Evolutionary conservation across 2,329 filamentous ascomycete species (phyloP), one percentile per base, ranked within the genome.

Genomic region (Fusarium sp.): DNA sequence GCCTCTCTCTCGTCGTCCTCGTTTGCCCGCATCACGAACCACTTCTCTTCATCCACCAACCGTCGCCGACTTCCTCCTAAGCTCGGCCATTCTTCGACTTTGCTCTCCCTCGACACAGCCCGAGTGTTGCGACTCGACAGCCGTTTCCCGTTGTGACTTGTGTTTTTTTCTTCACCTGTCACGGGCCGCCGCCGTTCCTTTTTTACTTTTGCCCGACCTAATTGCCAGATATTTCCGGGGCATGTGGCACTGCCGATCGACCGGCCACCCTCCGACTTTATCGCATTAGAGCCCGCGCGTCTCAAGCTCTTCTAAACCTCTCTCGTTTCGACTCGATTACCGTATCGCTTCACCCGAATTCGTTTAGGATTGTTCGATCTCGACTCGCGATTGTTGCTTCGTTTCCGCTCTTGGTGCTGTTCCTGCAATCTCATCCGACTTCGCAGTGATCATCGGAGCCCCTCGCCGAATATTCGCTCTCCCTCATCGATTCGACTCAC

Each of bases 11-110:
- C 60, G 41, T 66, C 59, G 51, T 69, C 50, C 44, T 59, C 60
- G 51, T 46, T 68, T 55, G 57, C 59, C 59, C 63, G 60, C 70
- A 65, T 67, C 65, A 62, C 56, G 68, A 71, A 66, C 68, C 50
- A 61, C 62, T 51, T 66, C 57, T 61, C 59, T 53, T 56, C 65
- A 64, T 56, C 60, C 65, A 54, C 55, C 47, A 72, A 70, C 53
- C 57, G 40, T 58, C 39, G 56, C 41, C 55, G 47, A 23, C 53
- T 23, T 46, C 55, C n/a, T 50, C 50, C 40, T 28, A n/a, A 30
- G 31, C 37, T 44, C 36, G 18, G 39, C 51, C 43, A 7, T 48
- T 47, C 37, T 31, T 37, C 43, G 41, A 57, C 57, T 47, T 58
- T 57, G 44, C 11, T 46, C 48, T 52, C 31, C 48, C 39, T 61